Base-by-base conservation (phyloP, 2,329 filamentous ascomycete genomes). In the Mycosphaerella arachidis region DNA sequence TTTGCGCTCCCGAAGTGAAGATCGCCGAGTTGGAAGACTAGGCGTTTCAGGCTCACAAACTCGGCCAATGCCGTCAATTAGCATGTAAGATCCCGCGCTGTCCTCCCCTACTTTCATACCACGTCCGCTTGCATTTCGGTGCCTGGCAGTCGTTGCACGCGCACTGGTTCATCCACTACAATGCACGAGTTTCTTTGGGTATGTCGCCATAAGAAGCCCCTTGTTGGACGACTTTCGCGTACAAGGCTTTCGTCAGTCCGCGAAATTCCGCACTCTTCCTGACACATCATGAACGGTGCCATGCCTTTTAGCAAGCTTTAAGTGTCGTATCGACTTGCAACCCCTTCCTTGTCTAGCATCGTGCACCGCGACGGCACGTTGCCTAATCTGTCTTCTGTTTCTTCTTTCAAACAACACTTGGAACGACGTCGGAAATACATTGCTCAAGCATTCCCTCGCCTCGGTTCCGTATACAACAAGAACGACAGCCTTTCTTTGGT, bases 71-170 rank as follows among this genome's bases (percentile, higher is more conserved):
- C 13, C 40, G 29, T 50, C 46, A 4, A 29, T 20, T 20, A 50
- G 45, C 48, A 31, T 31, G 20, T 5, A 51, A 51, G 18, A 24
- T 29, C 27, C 20, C 48, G 48, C 13, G 40, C 48, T 56, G 55
- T 43, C 55, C 16, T 30, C 27, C 24, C 33, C 37, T 40, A 54
- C 52, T 43, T 40, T 45, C 45, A 48, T 33, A 40, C n/a, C 37
- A 45, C 46, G 18, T 40, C 46, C 18, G n/a, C 27, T 37, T n/a
- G 30, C 57, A 59, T 52, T 59, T 31, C 57, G 24, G 52, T 59
- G 27, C 57, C 52, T 55, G 53, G 50, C 18, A 20, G 31, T 53
- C 31, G 53, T 35, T 46, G 37, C 58, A 30, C 48, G 31, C 35
- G 33, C 24, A 7, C 33, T 31, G 53, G 24, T 27, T 18, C 33